Evolutionary conservation across 2,329 filamentous ascomycete species (phyloP).

Genomic region (Pleoardoris graminearum): DNA sequence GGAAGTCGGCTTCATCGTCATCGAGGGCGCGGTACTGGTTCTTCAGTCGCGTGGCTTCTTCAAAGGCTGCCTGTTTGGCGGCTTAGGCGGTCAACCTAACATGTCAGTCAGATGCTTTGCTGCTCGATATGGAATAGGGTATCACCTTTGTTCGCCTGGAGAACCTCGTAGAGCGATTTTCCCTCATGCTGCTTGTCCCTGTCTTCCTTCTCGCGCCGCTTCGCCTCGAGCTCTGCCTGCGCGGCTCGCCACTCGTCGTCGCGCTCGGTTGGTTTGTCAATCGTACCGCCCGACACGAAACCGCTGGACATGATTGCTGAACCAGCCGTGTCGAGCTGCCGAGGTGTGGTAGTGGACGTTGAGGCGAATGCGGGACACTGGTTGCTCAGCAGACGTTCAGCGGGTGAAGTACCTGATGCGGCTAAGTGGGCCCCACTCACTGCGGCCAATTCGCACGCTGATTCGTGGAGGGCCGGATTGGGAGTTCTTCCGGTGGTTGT

Average conservation of each 20-base stretch:
- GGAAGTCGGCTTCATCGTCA: slow-evolving; percentile 77
- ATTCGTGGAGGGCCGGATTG: background rate
- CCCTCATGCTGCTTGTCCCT: slow-evolving; percentile 56
- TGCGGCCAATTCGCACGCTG: slow-evolving; percentile 1
- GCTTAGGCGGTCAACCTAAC: slow-evolving; percentile 52
- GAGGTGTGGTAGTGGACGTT: background rate
- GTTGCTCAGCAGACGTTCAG: background rate
- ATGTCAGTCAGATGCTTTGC: slow-evolving; percentile 28
- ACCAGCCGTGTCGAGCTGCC: background rate
- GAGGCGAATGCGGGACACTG: background rate
- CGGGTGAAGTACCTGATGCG: slow-evolving; percentile 1
- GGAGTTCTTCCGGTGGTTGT: slow-evolving; percentile 6
- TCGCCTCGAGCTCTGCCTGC: slow-evolving; percentile 65
- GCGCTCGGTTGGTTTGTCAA: slow-evolving; percentile 47
- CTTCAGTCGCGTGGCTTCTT: slow-evolving; percentile 69
- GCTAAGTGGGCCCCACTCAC: background rate
- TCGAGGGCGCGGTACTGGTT: slow-evolving; percentile 80
- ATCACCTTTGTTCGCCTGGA: slow-evolving; percentile 80
- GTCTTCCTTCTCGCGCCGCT: slow-evolving; percentile 59
- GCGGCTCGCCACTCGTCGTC: slow-evolving; percentile 67
- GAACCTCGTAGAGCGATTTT: slow-evolving; percentile 70
- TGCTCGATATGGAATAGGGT: background rate
- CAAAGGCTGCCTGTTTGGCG: slow-evolving; percentile 80
- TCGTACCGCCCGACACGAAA: slow-evolving; percentile 57
- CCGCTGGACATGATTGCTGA: slow-evolving; percentile 48